Evolutionary conservation across 2,329 filamentous ascomycete genomes (phyloP).

Genomic region (Ophiostoma fasciatum): DNA sequence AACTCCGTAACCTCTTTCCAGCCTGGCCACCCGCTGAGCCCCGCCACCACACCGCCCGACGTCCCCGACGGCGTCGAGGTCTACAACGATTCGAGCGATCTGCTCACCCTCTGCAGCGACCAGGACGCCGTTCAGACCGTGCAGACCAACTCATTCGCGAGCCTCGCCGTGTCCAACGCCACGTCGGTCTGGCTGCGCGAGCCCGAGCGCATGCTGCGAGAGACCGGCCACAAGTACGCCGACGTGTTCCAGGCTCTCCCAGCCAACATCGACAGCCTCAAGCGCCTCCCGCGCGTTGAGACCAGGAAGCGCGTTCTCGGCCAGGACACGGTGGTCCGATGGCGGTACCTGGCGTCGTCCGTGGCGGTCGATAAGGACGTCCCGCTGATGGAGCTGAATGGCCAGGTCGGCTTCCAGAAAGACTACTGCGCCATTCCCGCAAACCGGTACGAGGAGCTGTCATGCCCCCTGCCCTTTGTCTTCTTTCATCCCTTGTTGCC

Average conservation of each 20-base stretch:
- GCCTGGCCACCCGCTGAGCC: conserved; percentile 50
- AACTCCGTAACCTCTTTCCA: conserved; percentile 17
- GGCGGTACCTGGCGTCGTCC: conserved; percentile 48
- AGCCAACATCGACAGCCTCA: conserved; percentile 26
- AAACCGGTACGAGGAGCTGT: conserved; percentile 54
- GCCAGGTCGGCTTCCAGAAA: conserved; percentile 58
- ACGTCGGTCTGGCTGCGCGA: conserved; percentile 70
- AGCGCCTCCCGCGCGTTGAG: conserved; percentile 33
- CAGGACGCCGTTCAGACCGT: conserved; percentile 38
- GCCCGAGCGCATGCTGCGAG: conserved; percentile 49
- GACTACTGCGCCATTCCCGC: conserved; percentile 52
- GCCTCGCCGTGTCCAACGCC: conserved; percentile 57
- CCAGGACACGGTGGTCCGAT: conserved; percentile 46
- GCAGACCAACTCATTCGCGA: conserved; percentile 64
- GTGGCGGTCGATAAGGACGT: conserved; percentile 40
- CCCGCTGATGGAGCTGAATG: conserved; percentile 58
- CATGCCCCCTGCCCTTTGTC: conserved; percentile 55
- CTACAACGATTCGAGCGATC: conserved; percentile 60
- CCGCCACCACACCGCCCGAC: conserved; percentile 59
- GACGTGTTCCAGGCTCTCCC: conserved; percentile 54
- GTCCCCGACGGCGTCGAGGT: conserved; percentile 46
- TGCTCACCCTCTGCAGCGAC: conserved; percentile 59
- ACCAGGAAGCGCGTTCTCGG: conserved; percentile 29
- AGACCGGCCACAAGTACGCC: conserved; percentile 46
- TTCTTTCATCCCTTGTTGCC: conserved; percentile 82